Conservation (phyloP, 306 rosid genomes). For the Dryas octopetala region DNA sequence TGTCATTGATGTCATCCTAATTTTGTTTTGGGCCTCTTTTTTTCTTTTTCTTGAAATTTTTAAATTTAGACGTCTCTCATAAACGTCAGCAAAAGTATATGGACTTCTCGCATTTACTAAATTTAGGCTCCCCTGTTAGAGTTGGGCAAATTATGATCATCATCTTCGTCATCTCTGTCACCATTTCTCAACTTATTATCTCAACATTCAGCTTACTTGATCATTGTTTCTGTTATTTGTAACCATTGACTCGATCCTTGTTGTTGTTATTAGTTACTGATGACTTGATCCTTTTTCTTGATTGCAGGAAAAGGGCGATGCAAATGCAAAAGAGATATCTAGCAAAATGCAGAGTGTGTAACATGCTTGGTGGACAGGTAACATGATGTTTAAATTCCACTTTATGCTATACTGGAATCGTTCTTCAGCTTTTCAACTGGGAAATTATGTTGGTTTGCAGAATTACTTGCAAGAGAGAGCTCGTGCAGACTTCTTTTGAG, state of each 20-base stretch:
- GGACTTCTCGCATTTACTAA: neutral
- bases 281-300: neutral
- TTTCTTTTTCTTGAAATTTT: too few species aligned
- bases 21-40: too few species aligned
- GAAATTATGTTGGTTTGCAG: conserved; percentile 37
- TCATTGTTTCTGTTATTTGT: neutral
- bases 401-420: neutral
- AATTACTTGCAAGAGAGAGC: conserved; percentile 38
- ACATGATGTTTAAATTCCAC: conserved; percentile 10
- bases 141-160: too few species aligned
- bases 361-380: conserved; percentile 30
- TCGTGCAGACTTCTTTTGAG: conserved; percentile 42
- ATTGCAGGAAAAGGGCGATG: conserved; percentile 71
- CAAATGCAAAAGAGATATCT: conserved; percentile 62
- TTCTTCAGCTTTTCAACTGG: conserved; percentile 14
- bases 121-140: too few species aligned
- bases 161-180: too few species aligned
- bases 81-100: too few species aligned
- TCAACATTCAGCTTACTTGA: neutral
- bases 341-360: conserved; percentile 83
- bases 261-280: neutral
- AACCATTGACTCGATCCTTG: too few species aligned
- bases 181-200: too few species aligned
- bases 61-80: too few species aligned
- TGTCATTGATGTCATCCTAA: too few species aligned